phyloP scores from a whole-genome alignment of 2,329 filamentous ascomycete species.

The Ilyonectria mors-panacis region DNA sequence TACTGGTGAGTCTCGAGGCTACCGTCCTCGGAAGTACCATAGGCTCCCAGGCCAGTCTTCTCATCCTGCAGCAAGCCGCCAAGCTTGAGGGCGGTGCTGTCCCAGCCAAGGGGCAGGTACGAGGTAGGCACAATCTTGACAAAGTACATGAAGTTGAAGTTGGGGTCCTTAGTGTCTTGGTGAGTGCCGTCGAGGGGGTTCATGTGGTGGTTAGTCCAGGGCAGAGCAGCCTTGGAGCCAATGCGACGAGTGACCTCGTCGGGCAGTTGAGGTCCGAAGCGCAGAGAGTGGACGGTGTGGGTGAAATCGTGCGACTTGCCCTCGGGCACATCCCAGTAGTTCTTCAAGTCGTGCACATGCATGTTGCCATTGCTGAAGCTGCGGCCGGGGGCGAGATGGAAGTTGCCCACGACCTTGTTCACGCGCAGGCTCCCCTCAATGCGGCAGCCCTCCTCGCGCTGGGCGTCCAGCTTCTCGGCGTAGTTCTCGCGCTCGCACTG shows the following conservation, averaged over 20 bases:
- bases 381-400: slow-evolving; percentile 96
- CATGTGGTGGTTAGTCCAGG: slow-evolving; percentile 90
- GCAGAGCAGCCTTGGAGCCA: slow-evolving; percentile 60
- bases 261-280: slow-evolving; percentile 93
- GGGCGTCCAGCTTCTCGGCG: slow-evolving; percentile 86
- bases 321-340: slow-evolving; percentile 85
- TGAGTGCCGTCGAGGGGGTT: slow-evolving; percentile 89
- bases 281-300: slow-evolving; percentile 88
- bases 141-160: slow-evolving; percentile 99
- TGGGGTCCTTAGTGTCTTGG: slow-evolving; percentile 84
- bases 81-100: slow-evolving; percentile 65
- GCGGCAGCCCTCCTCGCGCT: slow-evolving; percentile 93
- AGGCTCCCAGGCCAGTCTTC: slow-evolving; percentile 75
- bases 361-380: slow-evolving; percentile 97
- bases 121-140: slow-evolving; percentile 98
- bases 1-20: slow-evolving; percentile 99
- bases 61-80: slow-evolving; percentile 61
- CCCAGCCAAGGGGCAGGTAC: slow-evolving; percentile 93
- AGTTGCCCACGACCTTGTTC: slow-evolving; percentile 99
- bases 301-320: slow-evolving; percentile 86
- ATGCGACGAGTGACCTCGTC: slow-evolving; percentile 76
- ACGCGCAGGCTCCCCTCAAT: slow-evolving; percentile 93
- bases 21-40: slow-evolving; percentile 71
- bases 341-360: slow-evolving; percentile 97
- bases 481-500: slow-evolving; percentile 98